A percentile compares a stretch with the other conserved stretches of the same genome.
These are phyloP conservation scores for Backusella westeae DNA, from an alignment of 192 early-diverging fungal genomes.

Conservation along the genomic window DNA sequence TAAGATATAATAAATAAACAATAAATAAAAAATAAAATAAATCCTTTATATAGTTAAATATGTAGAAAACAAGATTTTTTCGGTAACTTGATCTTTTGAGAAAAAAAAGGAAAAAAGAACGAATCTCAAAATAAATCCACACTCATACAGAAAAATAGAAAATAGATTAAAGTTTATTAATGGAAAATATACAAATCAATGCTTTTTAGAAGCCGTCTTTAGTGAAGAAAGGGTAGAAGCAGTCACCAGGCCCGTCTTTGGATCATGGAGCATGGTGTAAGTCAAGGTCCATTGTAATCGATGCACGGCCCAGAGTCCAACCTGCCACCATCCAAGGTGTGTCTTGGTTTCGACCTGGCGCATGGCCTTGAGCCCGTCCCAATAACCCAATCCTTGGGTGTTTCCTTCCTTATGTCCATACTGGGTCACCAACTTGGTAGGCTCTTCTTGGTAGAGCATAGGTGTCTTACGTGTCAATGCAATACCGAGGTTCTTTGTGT, in stretches of 20 bases:
- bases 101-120: background rate
- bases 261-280: slow-evolving; percentile 36
- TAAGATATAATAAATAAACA: background rate
- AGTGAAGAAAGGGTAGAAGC: slow-evolving; percentile 14
- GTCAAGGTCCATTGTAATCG: slow-evolving; percentile 29
- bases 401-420: slow-evolving; percentile 16
- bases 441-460: slow-evolving; percentile 14
- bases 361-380: slow-evolving; percentile 30
- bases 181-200: background rate
- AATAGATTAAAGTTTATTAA: background rate
- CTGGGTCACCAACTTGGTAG: background rate
- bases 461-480: slow-evolving; percentile 18
- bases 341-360: background rate
- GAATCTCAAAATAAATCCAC: background rate
- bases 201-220: background rate
- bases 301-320: slow-evolving; percentile 12
- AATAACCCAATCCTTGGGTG: slow-evolving; percentile 24
- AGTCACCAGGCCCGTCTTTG: slow-evolving; percentile 23
- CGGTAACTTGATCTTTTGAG: background rate
- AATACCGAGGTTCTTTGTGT: slow-evolving; percentile 19
- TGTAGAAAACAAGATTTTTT: background rate
- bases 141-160: background rate
- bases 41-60: background rate
- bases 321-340: slow-evolving; percentile 25
- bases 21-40: background rate